Conservation (phyloP, 2,329 filamentous ascomycete genomes). For the Epichloe typhina region DNA sequence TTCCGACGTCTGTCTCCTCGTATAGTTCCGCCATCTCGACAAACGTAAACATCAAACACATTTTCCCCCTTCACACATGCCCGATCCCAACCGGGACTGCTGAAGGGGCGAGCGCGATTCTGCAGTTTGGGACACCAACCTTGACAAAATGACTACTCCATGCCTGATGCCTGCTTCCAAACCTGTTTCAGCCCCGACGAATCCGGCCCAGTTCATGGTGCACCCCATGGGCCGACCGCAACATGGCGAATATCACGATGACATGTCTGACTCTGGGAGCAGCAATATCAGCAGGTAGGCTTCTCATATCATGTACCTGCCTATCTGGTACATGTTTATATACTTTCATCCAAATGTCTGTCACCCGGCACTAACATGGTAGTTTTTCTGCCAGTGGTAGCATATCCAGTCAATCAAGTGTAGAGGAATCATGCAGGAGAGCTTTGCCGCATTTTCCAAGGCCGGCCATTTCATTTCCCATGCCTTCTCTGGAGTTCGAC, state of each 20-base stretch:
- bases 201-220: neutral
- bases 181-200: neutral
- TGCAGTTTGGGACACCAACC: slow-evolving; percentile 18
- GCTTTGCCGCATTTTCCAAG: slow-evolving; percentile 28
- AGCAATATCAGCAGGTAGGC: slow-evolving; percentile 7
- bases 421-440: slow-evolving; percentile 26
- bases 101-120: slow-evolving; percentile 8
- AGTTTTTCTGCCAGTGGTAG: neutral
- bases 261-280: slow-evolving; percentile 7
- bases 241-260: slow-evolving; percentile 4
- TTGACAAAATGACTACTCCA: slow-evolving; percentile 9
- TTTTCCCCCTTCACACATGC: slow-evolving; percentile 9
- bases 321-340: neutral
- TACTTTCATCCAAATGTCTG: too few relatives aligned
- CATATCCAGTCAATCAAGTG: slow-evolving; percentile 13
- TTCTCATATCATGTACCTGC: neutral
- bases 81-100: slow-evolving; percentile 8
- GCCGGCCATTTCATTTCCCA: slow-evolving; percentile 29
- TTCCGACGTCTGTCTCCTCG: too few relatives aligned
- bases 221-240: neutral
- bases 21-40: too few relatives aligned
- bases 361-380: neutral
- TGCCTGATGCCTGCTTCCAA: slow-evolving; percentile 2
- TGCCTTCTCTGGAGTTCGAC: slow-evolving; percentile 33
- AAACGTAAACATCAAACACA: slow-evolving; percentile 1